Evolutionary conservation across 1,284 basidiomycete species (phyloP).

Genomic region (Somion occarium): DNA sequence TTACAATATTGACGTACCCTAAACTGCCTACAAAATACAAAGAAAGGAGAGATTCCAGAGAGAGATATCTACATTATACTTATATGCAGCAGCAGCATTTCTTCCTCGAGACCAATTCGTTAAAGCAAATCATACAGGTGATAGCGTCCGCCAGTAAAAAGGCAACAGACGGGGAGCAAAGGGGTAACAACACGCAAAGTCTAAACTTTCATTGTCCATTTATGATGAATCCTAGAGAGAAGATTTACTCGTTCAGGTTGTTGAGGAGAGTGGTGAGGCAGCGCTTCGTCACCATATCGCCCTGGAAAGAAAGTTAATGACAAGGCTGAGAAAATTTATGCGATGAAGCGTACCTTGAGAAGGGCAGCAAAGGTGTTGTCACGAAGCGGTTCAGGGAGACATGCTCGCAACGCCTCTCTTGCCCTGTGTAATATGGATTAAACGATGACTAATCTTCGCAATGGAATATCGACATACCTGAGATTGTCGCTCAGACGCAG

Average conservation of each 20-base stretch:
- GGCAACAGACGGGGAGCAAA: background rate
- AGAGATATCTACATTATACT: background rate
- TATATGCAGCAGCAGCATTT: background rate
- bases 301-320: slow-evolving; percentile 37
- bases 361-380: slow-evolving; percentile 92
- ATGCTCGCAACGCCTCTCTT: slow-evolving; percentile 92
- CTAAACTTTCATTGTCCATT: background rate
- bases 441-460: background rate
- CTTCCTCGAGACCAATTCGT: background rate
- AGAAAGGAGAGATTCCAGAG: background rate
- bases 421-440: slow-evolving; percentile 56
- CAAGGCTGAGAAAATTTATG: slow-evolving; percentile 58
- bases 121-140: background rate
- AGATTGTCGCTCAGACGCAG: slow-evolving; percentile 94
- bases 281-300: slow-evolving; percentile 94
- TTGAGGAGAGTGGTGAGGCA: slow-evolving; percentile 93
- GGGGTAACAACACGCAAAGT: background rate
- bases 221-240: background rate
- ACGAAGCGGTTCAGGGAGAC: slow-evolving; percentile 93
- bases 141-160: background rate
- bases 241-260: slow-evolving; percentile 72
- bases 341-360: slow-evolving; percentile 60
- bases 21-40: background rate
- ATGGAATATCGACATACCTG: slow-evolving; percentile 44
- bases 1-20: background rate